These are phyloP conservation scores for Chlorella sp. DNA, from an alignment of 139 green algal species.

Conservation along the genomic window DNA sequence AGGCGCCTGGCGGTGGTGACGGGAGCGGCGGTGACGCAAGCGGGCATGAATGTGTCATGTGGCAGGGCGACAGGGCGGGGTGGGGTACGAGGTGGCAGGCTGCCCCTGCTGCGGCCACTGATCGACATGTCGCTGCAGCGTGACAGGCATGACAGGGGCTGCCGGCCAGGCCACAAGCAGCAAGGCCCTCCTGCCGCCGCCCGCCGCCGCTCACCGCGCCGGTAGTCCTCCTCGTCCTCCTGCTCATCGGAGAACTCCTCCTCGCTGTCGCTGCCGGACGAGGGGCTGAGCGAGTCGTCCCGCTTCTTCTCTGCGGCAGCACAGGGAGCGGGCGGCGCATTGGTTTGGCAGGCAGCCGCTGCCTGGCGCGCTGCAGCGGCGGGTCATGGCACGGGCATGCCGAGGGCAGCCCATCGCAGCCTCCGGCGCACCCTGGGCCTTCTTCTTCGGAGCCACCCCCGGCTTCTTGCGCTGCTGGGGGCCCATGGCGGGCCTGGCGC, in stretches of 20 bases:
- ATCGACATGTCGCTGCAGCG: too few relatives aligned
- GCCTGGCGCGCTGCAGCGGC: neutral
- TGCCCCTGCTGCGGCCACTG: too few relatives aligned
- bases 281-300: conserved; percentile 9
- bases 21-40: too few relatives aligned
- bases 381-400: too few relatives aligned
- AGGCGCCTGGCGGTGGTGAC: too few relatives aligned
- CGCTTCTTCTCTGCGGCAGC: conserved; percentile 37
- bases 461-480: conserved; percentile 27
- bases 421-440: conserved; percentile 7
- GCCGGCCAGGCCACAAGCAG: neutral
- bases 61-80: too few relatives aligned
- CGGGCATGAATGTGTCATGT: too few relatives aligned
- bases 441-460: neutral
- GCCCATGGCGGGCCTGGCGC: neutral
- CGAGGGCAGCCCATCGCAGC: neutral
- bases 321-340: neutral
- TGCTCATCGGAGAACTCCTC: conserved; percentile 52
- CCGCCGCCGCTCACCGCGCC: conserved; percentile 4
- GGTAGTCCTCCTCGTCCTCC: conserved; percentile 55
- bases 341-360: neutral
- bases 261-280: conserved; percentile 31
- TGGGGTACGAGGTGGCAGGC: too few relatives aligned
- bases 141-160: too few relatives aligned
- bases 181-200: neutral